Evolutionary conservation across 495 filamentous ascomycete species (phyloP).

Genomic region (Niebla homalea): DNA sequence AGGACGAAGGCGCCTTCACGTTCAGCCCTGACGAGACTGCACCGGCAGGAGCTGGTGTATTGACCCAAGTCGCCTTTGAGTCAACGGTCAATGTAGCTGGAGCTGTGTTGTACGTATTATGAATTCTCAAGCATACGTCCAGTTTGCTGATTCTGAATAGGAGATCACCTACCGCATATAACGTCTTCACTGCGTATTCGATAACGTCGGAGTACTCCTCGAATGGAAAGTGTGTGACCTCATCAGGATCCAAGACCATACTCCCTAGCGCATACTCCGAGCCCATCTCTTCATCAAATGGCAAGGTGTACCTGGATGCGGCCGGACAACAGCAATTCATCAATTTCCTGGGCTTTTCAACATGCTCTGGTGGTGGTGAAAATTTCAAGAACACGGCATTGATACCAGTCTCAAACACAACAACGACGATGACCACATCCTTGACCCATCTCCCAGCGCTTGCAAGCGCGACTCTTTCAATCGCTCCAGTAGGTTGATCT

Average conservation of each 20-base stretch:
- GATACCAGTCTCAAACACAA: conserved; percentile 10
- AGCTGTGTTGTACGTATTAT: conserved; percentile 11
- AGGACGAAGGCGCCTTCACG: conserved; percentile 11
- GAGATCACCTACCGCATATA: conserved; percentile 18
- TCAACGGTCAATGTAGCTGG: conserved; percentile 11
- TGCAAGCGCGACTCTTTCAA: conserved; percentile 7
- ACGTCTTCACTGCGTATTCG: conserved; percentile 16
- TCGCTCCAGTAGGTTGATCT: conserved; percentile 13
- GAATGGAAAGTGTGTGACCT: conserved; percentile 12
- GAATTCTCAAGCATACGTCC: too few relatives aligned
- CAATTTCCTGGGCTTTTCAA: conserved; percentile 6
- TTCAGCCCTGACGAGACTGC: conserved; percentile 5
- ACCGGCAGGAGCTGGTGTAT: background rate
- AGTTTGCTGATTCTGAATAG: conserved; percentile 1
- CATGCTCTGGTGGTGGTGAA: conserved; percentile 13
- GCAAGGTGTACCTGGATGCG: conserved; percentile 9
- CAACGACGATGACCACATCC: conserved; percentile 7
- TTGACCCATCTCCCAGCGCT: conserved; percentile 5
- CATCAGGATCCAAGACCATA: background rate
- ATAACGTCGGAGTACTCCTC: conserved; percentile 3
- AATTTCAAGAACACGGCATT: conserved; percentile 5
- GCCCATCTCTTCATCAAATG: conserved; percentile 10
- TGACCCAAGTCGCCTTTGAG: conserved; percentile 11
- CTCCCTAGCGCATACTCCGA: conserved; percentile 13
- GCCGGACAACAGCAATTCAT: conserved; percentile 14